phyloP scores from a whole-genome alignment of 2,329 filamentous ascomycete species.

The Calonectria pteridis region DNA sequence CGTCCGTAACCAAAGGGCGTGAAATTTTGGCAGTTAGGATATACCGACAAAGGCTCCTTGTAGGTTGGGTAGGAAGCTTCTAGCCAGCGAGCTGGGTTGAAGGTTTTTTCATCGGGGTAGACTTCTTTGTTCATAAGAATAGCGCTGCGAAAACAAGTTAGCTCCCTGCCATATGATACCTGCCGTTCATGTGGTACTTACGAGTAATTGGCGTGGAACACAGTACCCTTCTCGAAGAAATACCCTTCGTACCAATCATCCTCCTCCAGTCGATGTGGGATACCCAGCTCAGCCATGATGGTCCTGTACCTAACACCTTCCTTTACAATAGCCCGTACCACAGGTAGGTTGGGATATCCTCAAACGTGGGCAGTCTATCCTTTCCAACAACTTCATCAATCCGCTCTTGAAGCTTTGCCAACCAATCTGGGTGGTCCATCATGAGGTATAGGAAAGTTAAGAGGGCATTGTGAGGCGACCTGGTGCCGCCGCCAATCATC shows the following conservation, averaged over 20 bases:
- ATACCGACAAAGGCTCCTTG: not conserved
- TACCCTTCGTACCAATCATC: not conserved
- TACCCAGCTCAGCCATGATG: not conserved
- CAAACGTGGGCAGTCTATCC: not conserved
- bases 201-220: not conserved
- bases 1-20: not conserved
- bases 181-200: not conserved
- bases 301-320: not conserved
- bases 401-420: not conserved
- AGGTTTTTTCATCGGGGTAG: not conserved
- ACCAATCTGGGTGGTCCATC: not conserved
- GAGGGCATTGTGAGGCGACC: not conserved
- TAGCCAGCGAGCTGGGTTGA: not conserved
- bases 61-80: not conserved
- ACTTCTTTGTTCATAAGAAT: not conserved
- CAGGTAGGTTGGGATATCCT: not conserved
- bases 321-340: not conserved
- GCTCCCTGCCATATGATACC: not conserved
- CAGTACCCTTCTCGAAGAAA: not conserved
- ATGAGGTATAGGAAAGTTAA: not conserved
- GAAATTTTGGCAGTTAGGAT: not conserved
- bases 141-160: not conserved
- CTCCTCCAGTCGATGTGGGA: not conserved
- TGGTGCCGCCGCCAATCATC: not conserved
- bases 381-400: not conserved